Evolutionary conservation across 83 land plant genomes (phyloP).

Genomic region (Thuja plicata): DNA sequence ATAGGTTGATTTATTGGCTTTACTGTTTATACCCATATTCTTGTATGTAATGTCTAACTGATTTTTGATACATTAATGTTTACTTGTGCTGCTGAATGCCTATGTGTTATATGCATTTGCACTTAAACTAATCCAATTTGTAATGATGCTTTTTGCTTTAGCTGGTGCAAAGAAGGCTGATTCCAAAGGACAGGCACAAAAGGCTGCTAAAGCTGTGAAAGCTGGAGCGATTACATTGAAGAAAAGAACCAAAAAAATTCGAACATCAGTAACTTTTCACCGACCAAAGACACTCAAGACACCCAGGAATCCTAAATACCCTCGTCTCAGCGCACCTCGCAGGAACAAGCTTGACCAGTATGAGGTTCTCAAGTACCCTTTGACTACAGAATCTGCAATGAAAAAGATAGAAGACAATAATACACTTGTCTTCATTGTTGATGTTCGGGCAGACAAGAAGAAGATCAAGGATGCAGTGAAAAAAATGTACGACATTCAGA

Average conservation of each 20-base stretch:
- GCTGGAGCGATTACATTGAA: slow-evolving; percentile 33
- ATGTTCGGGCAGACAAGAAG: slow-evolving; percentile 65
- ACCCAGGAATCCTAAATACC: slow-evolving; percentile 58
- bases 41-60: too few species aligned
- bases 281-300: slow-evolving; percentile 58
- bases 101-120: background rate
- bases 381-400: slow-evolving; percentile 75
- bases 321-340: slow-evolving; percentile 7
- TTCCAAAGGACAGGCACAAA: slow-evolving; percentile 45
- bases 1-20: too few species aligned
- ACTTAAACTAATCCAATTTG: background rate
- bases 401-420: slow-evolving; percentile 75
- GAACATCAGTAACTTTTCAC: slow-evolving; percentile 68
- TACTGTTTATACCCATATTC: too few species aligned
- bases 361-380: slow-evolving; percentile 61
- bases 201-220: slow-evolving; percentile 64
- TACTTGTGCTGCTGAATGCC: too few species aligned
- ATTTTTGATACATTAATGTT: too few species aligned
- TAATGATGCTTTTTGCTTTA: background rate
- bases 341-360: slow-evolving; percentile 74
- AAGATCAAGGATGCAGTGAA: slow-evolving; percentile 74
- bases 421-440: slow-evolving; percentile 68
- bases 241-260: slow-evolving; percentile 47
- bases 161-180: slow-evolving; percentile 28
- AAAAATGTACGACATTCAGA: slow-evolving; percentile 72